Evolutionary conservation across 1,139 yeast genomes (phyloP), one percentile per base, ranked within the genome.

Genomic region (Schizosaccharomyces versatilis): DNA sequence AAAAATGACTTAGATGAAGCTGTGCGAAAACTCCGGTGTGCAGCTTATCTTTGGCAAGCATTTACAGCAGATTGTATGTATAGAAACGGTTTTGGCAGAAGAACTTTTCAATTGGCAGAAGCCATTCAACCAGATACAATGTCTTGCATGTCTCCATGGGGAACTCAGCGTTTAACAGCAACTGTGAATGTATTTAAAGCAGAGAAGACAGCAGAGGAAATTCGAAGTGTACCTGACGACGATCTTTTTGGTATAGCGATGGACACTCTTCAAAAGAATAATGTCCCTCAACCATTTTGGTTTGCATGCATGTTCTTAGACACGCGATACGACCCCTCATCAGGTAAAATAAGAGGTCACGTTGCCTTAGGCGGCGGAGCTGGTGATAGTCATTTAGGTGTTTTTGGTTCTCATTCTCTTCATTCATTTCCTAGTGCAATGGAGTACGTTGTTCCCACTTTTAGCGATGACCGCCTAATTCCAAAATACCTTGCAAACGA

Each of bases 291-390:
- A 53, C 38, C 53, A 44, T n/a, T 67, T 68, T 8, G 66, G 66
- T 14, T 77, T 78, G 2, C 85, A 84, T 63, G 93, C 90, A 39
- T 88, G 64, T 81, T 80, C 61, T 66, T 86, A 59, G 98, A 90
- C 67, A 74, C 94, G 0, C 88, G 83, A 62, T 90, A 85, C 81
- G 95, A 88, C 64, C 69, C 71, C 1, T 61, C 68, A 40, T 65
- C 65, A 40, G 74, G 79, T 52, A 68, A 85, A 60, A 80, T 90
- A 53, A 68, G 79, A 53, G 85, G 88, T 1, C 97, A 90, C 69
- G 97, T 97, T 2, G 97, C 97, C 0, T 70, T 90, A 19, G 97
- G 97, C 47, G 97, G 97, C 41, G 94, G 94, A 7, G 73, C 74
- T 36, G 80, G 74, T 48, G 73, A 78, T 51, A 72, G 84, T 41